Conservation (phyloP, 1,284 basidiomycete species). For the Athelia sp. region DNA sequence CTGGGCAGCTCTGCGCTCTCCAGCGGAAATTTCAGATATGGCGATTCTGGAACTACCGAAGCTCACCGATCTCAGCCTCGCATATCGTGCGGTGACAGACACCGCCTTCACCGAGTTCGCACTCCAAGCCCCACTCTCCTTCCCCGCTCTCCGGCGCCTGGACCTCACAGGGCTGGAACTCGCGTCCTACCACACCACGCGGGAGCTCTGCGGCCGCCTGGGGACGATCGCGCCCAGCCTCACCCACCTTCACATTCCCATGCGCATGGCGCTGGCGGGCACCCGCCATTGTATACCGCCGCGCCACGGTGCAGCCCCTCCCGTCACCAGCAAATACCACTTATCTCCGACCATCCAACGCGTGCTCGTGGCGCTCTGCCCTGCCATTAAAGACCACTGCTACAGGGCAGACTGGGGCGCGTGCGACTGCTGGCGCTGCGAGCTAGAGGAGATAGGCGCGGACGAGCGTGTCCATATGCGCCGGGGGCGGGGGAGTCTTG, state of each 20-base stretch:
- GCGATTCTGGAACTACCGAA: too few species aligned
- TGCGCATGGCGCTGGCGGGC: not conserved
- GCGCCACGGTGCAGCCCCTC: too few species aligned
- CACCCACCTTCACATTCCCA: not conserved
- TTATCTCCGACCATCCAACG: too few species aligned
- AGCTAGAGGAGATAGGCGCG: too few species aligned
- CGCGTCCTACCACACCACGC: not conserved
- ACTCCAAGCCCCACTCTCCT: slow-evolving; percentile 31
- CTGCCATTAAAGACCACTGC: too few species aligned
- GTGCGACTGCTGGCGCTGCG: too few species aligned
- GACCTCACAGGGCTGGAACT: not conserved
- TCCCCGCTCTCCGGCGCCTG: slow-evolving; percentile 28
- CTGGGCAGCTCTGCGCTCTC: not conserved
- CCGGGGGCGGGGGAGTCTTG: too few species aligned
- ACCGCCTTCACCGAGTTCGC: not conserved
- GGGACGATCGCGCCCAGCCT: not conserved
- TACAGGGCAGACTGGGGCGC: too few species aligned
- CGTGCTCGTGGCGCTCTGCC: too few species aligned
- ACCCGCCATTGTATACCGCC: not conserved
- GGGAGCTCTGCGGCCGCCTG: not conserved
- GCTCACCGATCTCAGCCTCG: not conserved
- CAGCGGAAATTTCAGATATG: not conserved
- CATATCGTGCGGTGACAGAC: not conserved
- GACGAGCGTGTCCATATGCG: too few species aligned
- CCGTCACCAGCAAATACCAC: too few species aligned